phyloP scores from a whole-genome alignment of 148 eudicot genomes.

The Chenopodium formosanum region DNA sequence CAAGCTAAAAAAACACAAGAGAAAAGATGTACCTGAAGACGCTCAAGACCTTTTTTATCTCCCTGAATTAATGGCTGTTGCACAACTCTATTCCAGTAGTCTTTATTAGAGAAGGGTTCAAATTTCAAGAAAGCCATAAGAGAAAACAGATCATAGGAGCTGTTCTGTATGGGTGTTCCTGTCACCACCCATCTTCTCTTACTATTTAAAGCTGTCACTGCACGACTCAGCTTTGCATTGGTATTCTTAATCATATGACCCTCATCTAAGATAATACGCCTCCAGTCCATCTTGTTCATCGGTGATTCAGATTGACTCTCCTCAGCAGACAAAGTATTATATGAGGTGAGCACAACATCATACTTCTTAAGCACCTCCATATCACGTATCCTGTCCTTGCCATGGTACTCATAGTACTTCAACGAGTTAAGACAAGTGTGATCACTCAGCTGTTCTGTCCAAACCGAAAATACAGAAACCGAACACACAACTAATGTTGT shows the following conservation, averaged over 20 bases:
- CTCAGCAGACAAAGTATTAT: constrained; percentile 65
- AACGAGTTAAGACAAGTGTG: constrained; percentile 62
- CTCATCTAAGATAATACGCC: constrained; percentile 88
- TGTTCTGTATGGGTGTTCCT: constrained; percentile 92
- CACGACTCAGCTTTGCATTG: constrained; percentile 59
- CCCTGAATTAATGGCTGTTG: constrained; percentile 77
- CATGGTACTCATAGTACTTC: constrained; percentile 75
- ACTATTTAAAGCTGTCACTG: constrained; percentile 63
- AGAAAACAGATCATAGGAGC: constrained; percentile 74
- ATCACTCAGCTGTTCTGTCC: constrained; percentile 70
- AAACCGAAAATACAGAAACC: constrained; percentile 76
- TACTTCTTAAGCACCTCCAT: constrained; percentile 58
- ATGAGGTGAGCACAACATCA: constrained; percentile 83
- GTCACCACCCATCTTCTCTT: constrained; percentile 86
- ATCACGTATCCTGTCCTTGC: constrained; percentile 59
- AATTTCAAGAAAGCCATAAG: constrained; percentile 83
- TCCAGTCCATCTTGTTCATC: constrained; percentile 67
- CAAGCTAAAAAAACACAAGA: background rate
- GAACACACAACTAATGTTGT: constrained; percentile 81
- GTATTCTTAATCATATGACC: constrained; percentile 85
- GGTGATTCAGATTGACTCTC: constrained; percentile 47
- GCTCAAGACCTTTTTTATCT: constrained; percentile 53
- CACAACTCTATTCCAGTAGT: constrained; percentile 76
- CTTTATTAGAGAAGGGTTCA: constrained; percentile 75
- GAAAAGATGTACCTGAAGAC: constrained; percentile 65